These are phyloP conservation scores for Neofusicoccum sp. DNA, from an alignment of 2,329 filamentous ascomycete genomes.

Conservation along the genomic window DNA sequence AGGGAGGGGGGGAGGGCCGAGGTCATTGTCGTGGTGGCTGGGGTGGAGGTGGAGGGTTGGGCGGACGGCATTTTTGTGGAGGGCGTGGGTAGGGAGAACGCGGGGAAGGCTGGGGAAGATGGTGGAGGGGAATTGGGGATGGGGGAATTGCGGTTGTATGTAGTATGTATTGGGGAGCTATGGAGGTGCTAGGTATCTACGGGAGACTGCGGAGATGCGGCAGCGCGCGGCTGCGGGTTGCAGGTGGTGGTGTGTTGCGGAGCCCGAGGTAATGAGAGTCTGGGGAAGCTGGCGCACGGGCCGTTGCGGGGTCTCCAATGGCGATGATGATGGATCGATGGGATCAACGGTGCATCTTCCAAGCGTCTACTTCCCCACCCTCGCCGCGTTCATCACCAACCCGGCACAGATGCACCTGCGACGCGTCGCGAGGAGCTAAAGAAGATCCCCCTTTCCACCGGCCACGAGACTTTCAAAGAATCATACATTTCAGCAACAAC, in stretches of 20 bases:
- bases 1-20: slow-evolving; percentile 59
- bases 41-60: neutral
- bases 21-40: slow-evolving; percentile 47
- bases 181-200: neutral
- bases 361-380: slow-evolving; percentile 37
- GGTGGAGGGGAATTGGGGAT: neutral
- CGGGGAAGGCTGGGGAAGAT: neutral
- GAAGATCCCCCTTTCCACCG: too few relatives aligned
- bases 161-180: neutral
- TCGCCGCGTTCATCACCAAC: slow-evolving; percentile 35
- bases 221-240: neutral
- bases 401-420: slow-evolving; percentile 23
- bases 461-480: too few relatives aligned
- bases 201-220: neutral
- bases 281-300: slow-evolving; percentile 4
- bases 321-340: neutral
- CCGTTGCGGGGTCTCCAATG: slow-evolving; percentile 8
- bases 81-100: neutral
- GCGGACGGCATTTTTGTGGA: neutral
- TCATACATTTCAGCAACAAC: too few relatives aligned
- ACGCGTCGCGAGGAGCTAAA: too few relatives aligned
- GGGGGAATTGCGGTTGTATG: too few relatives aligned
- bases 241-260: neutral
- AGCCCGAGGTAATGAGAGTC: slow-evolving; percentile 8
- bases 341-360: neutral